Evolutionary conservation across 331 rosid species (phyloP).

Genomic region (Rhamnella rubrinervis): DNA sequence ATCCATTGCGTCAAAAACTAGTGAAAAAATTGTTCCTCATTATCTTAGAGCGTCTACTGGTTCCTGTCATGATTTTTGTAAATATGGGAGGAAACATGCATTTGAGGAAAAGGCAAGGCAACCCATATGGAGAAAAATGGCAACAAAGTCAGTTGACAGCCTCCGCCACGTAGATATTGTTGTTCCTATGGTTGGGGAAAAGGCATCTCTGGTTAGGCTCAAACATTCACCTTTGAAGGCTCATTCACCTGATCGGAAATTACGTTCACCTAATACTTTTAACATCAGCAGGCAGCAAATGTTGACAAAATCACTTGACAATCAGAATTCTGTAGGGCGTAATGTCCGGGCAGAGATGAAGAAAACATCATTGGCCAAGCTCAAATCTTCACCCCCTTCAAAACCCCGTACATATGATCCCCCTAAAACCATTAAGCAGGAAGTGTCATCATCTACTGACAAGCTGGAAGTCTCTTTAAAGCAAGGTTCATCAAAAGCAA

Average conservation of each 20-base stretch:
- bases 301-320: conserved; percentile 31
- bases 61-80: conserved; percentile 92
- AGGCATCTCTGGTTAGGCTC: conserved; percentile 9
- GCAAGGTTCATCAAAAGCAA: conserved; percentile 28
- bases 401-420: conserved; percentile 19
- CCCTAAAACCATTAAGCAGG: conserved; percentile 27
- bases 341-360: conserved; percentile 35
- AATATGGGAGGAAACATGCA: conserved; percentile 55
- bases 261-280: conserved; percentile 24
- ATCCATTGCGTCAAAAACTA: conserved; percentile 29
- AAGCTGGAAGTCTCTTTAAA: conserved; percentile 30
- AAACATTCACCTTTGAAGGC: conserved; percentile 30
- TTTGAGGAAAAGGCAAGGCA: conserved; percentile 37
- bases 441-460: conserved; percentile 29
- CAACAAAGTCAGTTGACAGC: conserved; percentile 26
- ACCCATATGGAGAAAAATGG: conserved; percentile 34
- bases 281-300: conserved; percentile 12
- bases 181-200: conserved; percentile 31
- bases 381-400: conserved; percentile 25
- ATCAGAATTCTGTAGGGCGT: conserved; percentile 24
- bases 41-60: conserved; percentile 82
- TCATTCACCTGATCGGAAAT: conserved; percentile 7
- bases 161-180: conserved; percentile 23
- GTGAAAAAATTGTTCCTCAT: conserved; percentile 42
- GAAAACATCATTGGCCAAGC: conserved; percentile 41